Percentiles rank a stretch among this genome's conserved stretches.
Conservation (phyloP, 805 yeast genomes). For the Debaryomyces tyrocola region DNA sequence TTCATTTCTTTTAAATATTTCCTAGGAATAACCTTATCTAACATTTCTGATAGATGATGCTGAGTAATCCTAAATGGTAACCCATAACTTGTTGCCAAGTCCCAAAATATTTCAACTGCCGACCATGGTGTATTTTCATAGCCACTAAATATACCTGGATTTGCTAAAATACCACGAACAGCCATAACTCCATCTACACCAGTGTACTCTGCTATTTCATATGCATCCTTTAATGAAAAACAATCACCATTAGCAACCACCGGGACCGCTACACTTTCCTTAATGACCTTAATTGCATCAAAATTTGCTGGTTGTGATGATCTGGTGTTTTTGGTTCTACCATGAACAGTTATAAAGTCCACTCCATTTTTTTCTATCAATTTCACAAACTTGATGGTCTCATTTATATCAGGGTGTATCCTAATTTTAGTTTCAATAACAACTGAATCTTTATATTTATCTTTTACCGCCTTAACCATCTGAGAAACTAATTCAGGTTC, state of each 20-base stretch:
- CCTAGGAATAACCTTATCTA: constrained; percentile 49
- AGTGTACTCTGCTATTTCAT: constrained; percentile 59
- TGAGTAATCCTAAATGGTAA: constrained; percentile 81
- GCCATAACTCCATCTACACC: constrained; percentile 95
- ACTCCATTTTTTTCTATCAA: constrained; percentile 84
- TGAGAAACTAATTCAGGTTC: constrained; percentile 75
- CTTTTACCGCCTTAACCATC: constrained; percentile 84
- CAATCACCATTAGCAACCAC: constrained; percentile 99
- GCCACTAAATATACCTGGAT: constrained; percentile 88
- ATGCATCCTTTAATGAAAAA: constrained; percentile 63
- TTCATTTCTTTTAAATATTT: constrained; percentile 55
- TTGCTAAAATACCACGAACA: constrained; percentile 80
- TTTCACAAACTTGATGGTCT: constrained; percentile 72
- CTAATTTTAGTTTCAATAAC: constrained; percentile 90
- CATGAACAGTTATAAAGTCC: constrained; percentile 93
- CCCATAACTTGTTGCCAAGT: constrained; percentile 75
- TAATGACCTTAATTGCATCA: constrained; percentile 73
- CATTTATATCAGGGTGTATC: constrained; percentile 72
- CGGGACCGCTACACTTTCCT: constrained; percentile 60
- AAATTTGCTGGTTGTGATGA: constrained; percentile 81
- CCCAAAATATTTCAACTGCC: constrained; percentile 82
- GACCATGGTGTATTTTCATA: constrained; percentile 80
- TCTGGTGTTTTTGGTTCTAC: constrained; percentile 81
- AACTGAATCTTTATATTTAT: constrained; percentile 66
- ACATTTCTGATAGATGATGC: constrained; percentile 88